These are phyloP conservation scores for Daldinia bambusicola DNA, from an alignment of 495 filamentous ascomycete genomes.

Conservation along the genomic window DNA sequence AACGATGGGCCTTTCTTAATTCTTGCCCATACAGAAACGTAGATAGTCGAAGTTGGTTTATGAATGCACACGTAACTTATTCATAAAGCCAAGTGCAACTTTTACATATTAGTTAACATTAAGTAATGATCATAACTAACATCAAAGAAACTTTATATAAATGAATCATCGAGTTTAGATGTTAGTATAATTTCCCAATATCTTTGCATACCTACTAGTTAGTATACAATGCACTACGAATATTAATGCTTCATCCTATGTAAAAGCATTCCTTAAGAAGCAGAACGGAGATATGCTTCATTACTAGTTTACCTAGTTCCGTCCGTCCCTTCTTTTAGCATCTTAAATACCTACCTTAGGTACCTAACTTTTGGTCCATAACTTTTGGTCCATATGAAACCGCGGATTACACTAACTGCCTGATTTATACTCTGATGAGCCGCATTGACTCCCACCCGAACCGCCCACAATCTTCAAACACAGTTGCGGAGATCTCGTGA, in stretches of 20 bases:
- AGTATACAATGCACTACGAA: not conserved
- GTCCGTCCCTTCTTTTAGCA: not conserved
- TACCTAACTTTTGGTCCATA: too few species aligned
- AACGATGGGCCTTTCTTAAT: not conserved
- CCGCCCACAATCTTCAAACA: conserved; percentile 1
- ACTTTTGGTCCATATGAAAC: conserved; percentile 8
- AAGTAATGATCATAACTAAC: too few species aligned
- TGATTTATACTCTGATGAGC: not conserved
- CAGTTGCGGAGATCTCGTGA: not conserved
- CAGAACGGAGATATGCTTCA: not conserved
- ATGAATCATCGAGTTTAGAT: too few species aligned
- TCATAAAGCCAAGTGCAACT: not conserved
- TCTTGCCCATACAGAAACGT: too few species aligned
- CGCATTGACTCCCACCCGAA: conserved; percentile 7
- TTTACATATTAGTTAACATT: not conserved
- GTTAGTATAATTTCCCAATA: too few species aligned
- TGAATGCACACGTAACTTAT: too few species aligned
- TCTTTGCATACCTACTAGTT: too few species aligned
- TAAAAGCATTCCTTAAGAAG: too few species aligned
- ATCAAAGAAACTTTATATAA: too few species aligned
- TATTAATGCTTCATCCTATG: too few species aligned
- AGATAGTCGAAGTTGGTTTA: not conserved
- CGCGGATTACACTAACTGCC: not conserved
- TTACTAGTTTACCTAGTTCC: not conserved
- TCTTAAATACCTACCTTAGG: not conserved